These are phyloP conservation scores for Bassia scoparia DNA, from an alignment of 148 eudicot genomes.

Conservation along the genomic window DNA sequence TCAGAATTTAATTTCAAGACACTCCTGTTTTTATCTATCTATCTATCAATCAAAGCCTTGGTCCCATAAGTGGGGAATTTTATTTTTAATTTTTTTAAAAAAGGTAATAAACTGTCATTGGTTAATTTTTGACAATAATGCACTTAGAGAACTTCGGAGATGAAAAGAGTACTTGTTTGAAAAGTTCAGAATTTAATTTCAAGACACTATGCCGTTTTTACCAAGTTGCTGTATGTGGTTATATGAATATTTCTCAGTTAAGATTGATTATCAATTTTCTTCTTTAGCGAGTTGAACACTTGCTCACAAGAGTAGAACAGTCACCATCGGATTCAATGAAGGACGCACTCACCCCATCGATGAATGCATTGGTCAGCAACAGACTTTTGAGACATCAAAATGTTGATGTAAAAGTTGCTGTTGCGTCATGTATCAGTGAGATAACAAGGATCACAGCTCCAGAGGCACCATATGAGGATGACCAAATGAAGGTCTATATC, in stretches of 20 bases:
- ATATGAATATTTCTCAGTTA: neutral
- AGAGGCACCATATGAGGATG: slow-evolving; percentile 89
- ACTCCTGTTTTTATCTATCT: no score
- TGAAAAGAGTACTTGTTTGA: neutral
- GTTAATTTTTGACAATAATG: no score
- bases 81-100: no score
- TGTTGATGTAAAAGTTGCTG: slow-evolving; percentile 71
- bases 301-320: slow-evolving; percentile 70
- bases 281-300: slow-evolving; percentile 56
- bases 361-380: slow-evolving; percentile 55
- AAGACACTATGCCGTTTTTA: neutral
- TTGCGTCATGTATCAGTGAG: slow-evolving; percentile 94
- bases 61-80: no score
- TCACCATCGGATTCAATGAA: slow-evolving; percentile 76
- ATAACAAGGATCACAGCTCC: slow-evolving; percentile 98
- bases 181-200: neutral
- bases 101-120: no score
- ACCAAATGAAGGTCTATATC: slow-evolving; percentile 74
- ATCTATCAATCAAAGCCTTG: no score
- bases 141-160: neutral
- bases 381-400: slow-evolving; percentile 61
- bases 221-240: neutral
- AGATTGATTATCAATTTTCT: slow-evolving; percentile 2
- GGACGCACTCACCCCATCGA: slow-evolving; percentile 63
- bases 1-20: neutral